Percentiles rank a stretch among this genome's conserved stretches.
phyloP scores from a whole-genome alignment of 2,329 filamentous ascomycete genomes.

The Diplodia seriata region DNA sequence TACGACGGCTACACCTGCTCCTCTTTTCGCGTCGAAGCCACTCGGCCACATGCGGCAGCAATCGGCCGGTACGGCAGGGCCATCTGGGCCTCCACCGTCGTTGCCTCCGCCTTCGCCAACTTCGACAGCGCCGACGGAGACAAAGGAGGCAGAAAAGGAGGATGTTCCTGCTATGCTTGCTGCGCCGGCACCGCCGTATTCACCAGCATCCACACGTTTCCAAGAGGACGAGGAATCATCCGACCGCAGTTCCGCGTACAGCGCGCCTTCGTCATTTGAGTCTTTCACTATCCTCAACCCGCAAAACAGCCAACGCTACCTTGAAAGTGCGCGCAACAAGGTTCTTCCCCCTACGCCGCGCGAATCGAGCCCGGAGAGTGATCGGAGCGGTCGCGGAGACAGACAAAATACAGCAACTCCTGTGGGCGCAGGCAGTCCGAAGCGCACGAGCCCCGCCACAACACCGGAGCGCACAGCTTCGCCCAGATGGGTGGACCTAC shows the following conservation, averaged over 20 bases:
- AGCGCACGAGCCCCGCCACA: neutral
- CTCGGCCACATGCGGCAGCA: conserved; percentile 7
- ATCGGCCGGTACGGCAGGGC: neutral
- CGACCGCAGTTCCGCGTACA: conserved; percentile 10
- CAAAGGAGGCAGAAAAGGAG: neutral
- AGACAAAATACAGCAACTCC: neutral
- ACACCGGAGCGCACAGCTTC: conserved; percentile 19
- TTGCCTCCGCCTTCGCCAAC: conserved; percentile 5
- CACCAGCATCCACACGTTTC: conserved; percentile 21
- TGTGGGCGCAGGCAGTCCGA: neutral
- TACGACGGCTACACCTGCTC: conserved; percentile 4
- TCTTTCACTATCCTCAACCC: conserved; percentile 35
- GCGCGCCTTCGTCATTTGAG: conserved; percentile 9
- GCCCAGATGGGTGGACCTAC: conserved; percentile 25
- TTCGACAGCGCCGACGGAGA: neutral
- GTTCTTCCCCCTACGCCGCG: conserved; percentile 44
- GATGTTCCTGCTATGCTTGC: neutral
- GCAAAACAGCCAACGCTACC: conserved; percentile 41
- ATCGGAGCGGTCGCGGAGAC: neutral
- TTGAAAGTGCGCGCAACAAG: conserved; percentile 46
- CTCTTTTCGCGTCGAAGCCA: conserved; percentile 1
- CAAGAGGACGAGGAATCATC: conserved; percentile 15
- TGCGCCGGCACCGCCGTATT: neutral
- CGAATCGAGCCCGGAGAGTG: neutral
- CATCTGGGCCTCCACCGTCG: conserved; percentile 13